These are phyloP conservation scores for Citrus cavaleriei DNA, from an alignment of 345 rosid species.

Conservation along the genomic window DNA sequence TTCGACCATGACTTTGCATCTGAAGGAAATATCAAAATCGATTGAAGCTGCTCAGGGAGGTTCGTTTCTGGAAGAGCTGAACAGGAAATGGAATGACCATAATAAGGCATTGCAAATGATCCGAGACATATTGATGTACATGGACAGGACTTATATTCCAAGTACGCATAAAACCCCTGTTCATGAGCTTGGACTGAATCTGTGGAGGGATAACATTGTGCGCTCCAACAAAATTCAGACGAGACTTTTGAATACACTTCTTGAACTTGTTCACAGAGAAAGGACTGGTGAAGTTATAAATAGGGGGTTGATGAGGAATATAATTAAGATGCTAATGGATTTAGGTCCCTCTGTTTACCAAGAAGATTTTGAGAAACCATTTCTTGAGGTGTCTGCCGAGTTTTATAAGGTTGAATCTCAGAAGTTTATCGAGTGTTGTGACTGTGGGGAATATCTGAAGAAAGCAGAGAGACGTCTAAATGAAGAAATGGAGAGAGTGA, in stretches of 20 bases:
- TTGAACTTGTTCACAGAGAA: constrained; percentile 77
- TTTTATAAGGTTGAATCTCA: constrained; percentile 91
- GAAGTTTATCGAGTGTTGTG: constrained; percentile 83
- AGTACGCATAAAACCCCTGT: constrained; percentile 81
- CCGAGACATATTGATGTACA: constrained; percentile 95
- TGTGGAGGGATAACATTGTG: constrained; percentile 88
- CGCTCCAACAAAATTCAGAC: constrained; percentile 70
- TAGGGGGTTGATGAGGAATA: constrained; percentile 88
- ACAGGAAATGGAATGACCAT: constrained; percentile 97
- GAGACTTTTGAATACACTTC: constrained; percentile 74
- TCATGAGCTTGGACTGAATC: constrained; percentile 83
- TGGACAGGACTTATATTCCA: constrained; percentile 91
- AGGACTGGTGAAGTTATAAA: constrained; percentile 90
- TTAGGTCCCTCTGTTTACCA: constrained; percentile 90
- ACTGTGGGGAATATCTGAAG: constrained; percentile 92
- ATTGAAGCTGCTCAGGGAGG: constrained; percentile 95
- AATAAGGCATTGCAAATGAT: constrained; percentile 98
- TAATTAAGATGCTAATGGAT: constrained; percentile 93
- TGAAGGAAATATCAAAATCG: constrained; percentile 69
- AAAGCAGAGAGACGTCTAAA: constrained; percentile 88
- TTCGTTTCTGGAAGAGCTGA: constrained; percentile 81
- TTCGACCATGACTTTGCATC: constrained; percentile 84
- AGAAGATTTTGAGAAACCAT: constrained; percentile 93
- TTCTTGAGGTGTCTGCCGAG: constrained; percentile 87
- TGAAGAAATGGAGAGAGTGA: constrained; percentile 96